Evolutionary conservation across 2,329 filamentous ascomycete species (phyloP), one percentile per base, ranked within the genome.

Genomic region (Biscogniauxia sp.): DNA sequence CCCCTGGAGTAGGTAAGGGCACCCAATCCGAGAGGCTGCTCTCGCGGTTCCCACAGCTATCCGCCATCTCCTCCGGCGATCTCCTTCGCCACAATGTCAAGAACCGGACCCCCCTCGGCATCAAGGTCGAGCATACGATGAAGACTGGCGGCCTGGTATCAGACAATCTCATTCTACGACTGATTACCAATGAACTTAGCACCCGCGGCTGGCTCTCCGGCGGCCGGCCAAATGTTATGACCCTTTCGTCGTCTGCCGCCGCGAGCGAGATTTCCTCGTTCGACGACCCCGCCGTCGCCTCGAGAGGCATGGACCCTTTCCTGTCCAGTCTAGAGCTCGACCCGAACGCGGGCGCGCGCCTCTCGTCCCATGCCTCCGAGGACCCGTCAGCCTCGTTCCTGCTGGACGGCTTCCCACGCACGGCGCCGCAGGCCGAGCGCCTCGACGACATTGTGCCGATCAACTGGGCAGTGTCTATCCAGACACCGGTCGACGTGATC

Each of bases 1-100:
- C 94, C 56, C 95, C 95, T n/a, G 93, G 93, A 61, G 95, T 97
- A 60, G 95, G 95, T 64, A 99, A 99, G 77, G 95, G 94, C 64
- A 99, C 95, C 2, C 95, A 99, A 80, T 92, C 92, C 56, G 91
- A 96, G 76, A 88, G 95, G 63, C 82, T 99, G 64, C 88, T 98
- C 68, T 82, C 88, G 68, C 88, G 91, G 67, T 99, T 95, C 73
- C 92, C 93, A 3, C 91, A 97, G 72, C 82, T 99, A 53, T 90
- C 92, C 57, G 89, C 93, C 19, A 94, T 99, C 76, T 96, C 92
- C 77, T 97, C 95, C 3, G 95, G 95, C 63, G 94, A 99, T 76
- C 81, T 99, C 17, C 80, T 99, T 61, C 89, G 95, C 64, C 88
- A 92, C 73, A 96, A 98, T 88, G 94, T 99, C 72, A 90, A 95